Evolutionary conservation across 768 basidiomycete genomes (phyloP), one percentile per base, ranked within the genome.

Genomic region (Boletus pseudo-olivaceus): DNA sequence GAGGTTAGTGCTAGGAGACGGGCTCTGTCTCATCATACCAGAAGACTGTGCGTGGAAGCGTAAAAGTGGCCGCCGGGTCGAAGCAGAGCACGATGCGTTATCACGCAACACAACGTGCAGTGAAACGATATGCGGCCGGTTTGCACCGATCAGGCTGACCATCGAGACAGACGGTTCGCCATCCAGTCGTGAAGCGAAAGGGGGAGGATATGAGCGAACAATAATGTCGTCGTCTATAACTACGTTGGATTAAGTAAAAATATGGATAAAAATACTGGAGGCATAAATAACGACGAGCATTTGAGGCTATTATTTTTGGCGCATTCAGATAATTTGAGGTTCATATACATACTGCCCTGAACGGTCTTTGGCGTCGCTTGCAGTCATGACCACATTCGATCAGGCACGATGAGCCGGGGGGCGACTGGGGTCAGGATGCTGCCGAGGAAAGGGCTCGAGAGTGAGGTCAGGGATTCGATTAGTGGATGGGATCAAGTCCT

Each of bases 241-340:
- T 38, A 15, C 29, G 33, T 46, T 35, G 32, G 37, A 29, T 39
- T n/a, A 34, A 61, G 23, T 23, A 34, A 30, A 38, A 44, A 23
- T 20, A 41, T 6, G 52, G 57, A 60, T 56, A 58, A 59, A 71
- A 61, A 69, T 69, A 69, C 11, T 26, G 20, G 49, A 40, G 10
- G 41, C 44, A 55, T 53, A 66, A 68, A 68, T 64, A 68, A 52
- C 43, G 47, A 41, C 27, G 56, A 47, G 41, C 53, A 55, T 40
- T 46, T 33, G 53, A 65, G 65, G 50, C n/a, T 59, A 67, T 67
- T 69, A 69, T 69, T 71, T 71, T 69, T 67, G 68, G 67, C 37
- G 47, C 50, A 56, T 17, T 56, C 44, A 48, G 58, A 64, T 70
- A 68, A 51, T 50, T 55, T 59, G 66, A 58, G 57, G 54, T 61